Base-by-base conservation (phyloP, 2,329 filamentous ascomycete genomes). In the Pestalotiopsis sp. region DNA sequence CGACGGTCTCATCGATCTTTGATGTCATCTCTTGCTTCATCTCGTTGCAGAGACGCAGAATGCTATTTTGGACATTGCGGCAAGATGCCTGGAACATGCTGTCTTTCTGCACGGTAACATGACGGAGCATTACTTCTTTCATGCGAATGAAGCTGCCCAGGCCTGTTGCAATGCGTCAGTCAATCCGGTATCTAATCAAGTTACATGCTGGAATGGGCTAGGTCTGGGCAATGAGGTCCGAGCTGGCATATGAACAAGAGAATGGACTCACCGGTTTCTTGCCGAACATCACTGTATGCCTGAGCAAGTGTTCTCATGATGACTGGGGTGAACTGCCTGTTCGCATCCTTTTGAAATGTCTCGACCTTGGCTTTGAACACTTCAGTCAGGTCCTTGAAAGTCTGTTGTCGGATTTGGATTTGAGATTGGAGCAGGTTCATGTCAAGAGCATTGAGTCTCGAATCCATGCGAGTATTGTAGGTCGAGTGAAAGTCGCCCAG, bases 321-420 rank as follows among this genome's bases (percentile, higher is more conserved):
- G 59, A 20, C 59, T 20, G 27, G 27, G n/a, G 17, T 62, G 17
- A 62, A 62, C 31, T 39, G 12, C 17, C 59, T 41, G 36, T 41
- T 62, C n/a, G 36, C 83, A 3, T 87, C 83, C 36, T 84, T 82
- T 72, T 89, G 87, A 3, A 78, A 70, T 4, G 80, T 77, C 0
- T 78, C 85, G 71, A 89, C 82, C 2, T 71, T 71, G 1, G 72
- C 72, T 0, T 77, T 70, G 56, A 62, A 39, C 14, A 31, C 31
- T 17, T 14, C n/a, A n/a, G 38, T 14, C 17, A 14, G 6, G 17
- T 62, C 31, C 27, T 62, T 62, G 59, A 62, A n/a, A 5, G 11
- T 36, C 14, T 20, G 31, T 4, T 20, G 11, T 7, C n/a, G 36
- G 5, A 25, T 20, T 20, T 39, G 27, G 59, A 38, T 38, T 11